Conservation (phyloP, 106 monocot species). For the Xerophyta viscosa region DNA sequence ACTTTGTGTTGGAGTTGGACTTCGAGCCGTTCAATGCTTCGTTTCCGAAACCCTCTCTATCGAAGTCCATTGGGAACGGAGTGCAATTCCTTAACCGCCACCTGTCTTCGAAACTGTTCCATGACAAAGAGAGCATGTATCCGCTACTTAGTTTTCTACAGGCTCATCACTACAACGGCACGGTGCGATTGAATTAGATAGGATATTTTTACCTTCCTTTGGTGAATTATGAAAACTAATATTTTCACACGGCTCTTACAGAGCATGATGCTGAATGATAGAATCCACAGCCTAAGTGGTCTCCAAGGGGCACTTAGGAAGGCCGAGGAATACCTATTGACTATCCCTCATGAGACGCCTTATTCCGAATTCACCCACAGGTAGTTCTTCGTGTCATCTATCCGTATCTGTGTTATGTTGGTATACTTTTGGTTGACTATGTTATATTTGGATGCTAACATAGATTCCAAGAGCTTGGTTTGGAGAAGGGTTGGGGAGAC, state of each 20-base stretch:
- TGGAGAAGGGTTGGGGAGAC: conserved; percentile 87
- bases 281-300: conserved; percentile 45
- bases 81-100: conserved; percentile 73
- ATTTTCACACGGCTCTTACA: too few relatives aligned
- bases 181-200: conserved; percentile 21
- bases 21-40: conserved; percentile 76
- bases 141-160: conserved; percentile 56
- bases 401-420: neutral
- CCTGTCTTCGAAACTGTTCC: conserved; percentile 68
- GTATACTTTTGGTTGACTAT: neutral
- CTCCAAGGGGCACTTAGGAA: conserved; percentile 61
- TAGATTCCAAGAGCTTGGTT: conserved; percentile 53
- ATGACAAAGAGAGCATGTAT: conserved; percentile 61
- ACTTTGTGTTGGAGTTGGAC: conserved; percentile 66
- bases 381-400: too few relatives aligned
- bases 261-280: conserved; percentile 72
- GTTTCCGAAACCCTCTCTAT: conserved; percentile 54
- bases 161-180: conserved; percentile 59
- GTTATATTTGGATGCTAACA: too few relatives aligned
- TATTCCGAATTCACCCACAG: conserved; percentile 50
- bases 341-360: conserved; percentile 48
- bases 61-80: conserved; percentile 69
- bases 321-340: conserved; percentile 48
- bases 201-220: neutral
- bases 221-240: too few relatives aligned